Evolutionary conservation across 2,329 filamentous ascomycete species (phyloP), one percentile per base, ranked within the genome.

Genomic region (Penicillium aurantiogriseum): DNA sequence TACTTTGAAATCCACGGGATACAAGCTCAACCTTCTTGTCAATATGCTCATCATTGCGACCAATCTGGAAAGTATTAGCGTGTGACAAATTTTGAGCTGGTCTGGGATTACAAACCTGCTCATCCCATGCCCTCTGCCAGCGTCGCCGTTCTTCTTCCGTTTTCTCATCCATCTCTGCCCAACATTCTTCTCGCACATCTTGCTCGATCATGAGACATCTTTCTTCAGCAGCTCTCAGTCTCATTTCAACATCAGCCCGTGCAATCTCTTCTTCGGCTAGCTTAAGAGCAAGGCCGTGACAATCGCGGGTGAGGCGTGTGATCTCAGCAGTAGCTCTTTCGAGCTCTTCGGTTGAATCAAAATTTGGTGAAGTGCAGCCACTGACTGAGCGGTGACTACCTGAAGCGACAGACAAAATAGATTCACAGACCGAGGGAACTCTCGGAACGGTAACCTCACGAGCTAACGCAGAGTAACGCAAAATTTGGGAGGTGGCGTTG

Each of bases 401-500:
- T n/a, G 69, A 69, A 19, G 64, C 63, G 56, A 59, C 61, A 36
- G 74, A 73, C 61, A 80, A 63, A 35, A 94, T 89, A 0, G 88
- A 89, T 42, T 86, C 86, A 0, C 89, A 90, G 50, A 93, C 86
- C 47, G 90, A 94, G 0, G 92, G 92, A 8, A 95, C 85, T 5
- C 93, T 88, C 6, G 92, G 92, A 1, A 97, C 91, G 0, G 93
- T 95, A 11, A 97, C 90, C 76, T 97, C 93, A 21, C 92, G 86
- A 0, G 94, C 94, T 5, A 99, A 83, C 0, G 94, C 93, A 23
- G 91, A 94, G 76, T 99, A 99, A 19, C 93, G 88, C 1, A 99
- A 81, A 60, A 99, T 97, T 71, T 97, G 94, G 5, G 91, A 95
- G 0, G 94, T 99, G 13, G 94, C 92, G 70, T 97, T 97, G 79